phyloP scores from a whole-genome alignment of 208 protist species.

The Trypanosoma platydactyli region DNA sequence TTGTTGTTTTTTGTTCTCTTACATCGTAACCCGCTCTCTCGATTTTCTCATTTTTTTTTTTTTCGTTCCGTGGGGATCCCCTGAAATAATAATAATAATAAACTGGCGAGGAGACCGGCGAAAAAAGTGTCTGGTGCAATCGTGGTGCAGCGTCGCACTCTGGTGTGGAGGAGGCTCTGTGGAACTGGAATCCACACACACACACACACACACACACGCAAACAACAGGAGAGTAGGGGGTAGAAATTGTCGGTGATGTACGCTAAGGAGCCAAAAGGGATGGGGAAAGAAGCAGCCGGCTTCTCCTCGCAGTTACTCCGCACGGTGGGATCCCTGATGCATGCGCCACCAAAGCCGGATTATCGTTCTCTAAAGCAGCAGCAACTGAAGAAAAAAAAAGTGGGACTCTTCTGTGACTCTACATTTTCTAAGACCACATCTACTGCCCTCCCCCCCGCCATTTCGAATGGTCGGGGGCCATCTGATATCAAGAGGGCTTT shows the following conservation, averaged over 20 bases:
- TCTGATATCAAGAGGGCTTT: not conserved
- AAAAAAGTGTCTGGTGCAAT: too few species aligned
- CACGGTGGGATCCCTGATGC: constrained; percentile 27
- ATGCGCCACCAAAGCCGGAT: constrained; percentile 12
- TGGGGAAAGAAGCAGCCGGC: not conserved
- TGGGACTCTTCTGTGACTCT: not conserved
- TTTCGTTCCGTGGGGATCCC: too few species aligned
- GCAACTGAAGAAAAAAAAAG: not conserved
- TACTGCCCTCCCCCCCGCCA: not conserved
- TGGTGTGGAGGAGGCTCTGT: too few species aligned
- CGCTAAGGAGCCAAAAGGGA: not conserved
- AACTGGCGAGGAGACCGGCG: too few species aligned
- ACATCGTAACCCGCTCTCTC: too few species aligned
- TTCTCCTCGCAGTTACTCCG: not conserved
- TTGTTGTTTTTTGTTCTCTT: too few species aligned
- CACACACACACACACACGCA: too few species aligned
- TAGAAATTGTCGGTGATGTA: too few species aligned
- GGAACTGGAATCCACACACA: too few species aligned
- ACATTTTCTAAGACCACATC: not conserved
- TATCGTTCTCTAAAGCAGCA: constrained; percentile 8
- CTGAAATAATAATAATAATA: not conserved
- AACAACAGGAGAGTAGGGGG: too few species aligned
- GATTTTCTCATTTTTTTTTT: too few species aligned
- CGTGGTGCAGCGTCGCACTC: too few species aligned
- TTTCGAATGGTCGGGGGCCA: not conserved